phyloP scores from a whole-genome alignment of 2,329 filamentous ascomycete species.

The Fusarium nodosum region DNA sequence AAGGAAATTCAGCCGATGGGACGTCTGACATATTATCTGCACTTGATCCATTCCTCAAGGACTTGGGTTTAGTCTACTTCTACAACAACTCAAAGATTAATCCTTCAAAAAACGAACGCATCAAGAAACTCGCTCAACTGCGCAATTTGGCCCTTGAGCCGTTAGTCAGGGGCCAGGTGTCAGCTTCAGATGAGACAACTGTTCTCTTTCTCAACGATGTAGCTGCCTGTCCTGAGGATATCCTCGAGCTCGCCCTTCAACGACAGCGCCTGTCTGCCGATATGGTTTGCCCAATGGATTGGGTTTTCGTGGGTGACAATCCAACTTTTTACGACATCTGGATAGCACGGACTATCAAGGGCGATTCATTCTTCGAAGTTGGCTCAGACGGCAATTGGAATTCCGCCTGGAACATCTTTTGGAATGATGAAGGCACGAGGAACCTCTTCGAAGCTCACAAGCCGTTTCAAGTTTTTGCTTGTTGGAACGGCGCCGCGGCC shows the following conservation, averaged over 20 bases:
- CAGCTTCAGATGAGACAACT: conserved; percentile 55
- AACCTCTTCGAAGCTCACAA: no score
- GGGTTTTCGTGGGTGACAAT: conserved; percentile 60
- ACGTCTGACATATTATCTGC: conserved; percentile 64
- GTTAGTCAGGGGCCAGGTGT: conserved; percentile 51
- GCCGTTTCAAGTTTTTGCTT: conserved; percentile 69
- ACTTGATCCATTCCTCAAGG: conserved; percentile 57
- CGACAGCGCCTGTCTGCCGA: conserved; percentile 61
- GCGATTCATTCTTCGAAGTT: conserved; percentile 69
- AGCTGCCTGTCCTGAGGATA: conserved; percentile 65
- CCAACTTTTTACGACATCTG: conserved; percentile 71
- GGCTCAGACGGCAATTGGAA: conserved; percentile 64
- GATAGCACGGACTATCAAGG: conserved; percentile 65
- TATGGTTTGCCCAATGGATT: conserved; percentile 72
- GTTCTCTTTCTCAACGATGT: conserved; percentile 69
- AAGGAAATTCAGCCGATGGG: conserved; percentile 68
- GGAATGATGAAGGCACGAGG: conserved; percentile 48
- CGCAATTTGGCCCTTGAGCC: conserved; percentile 67
- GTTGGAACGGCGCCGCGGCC: conserved; percentile 70
- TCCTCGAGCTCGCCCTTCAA: conserved; percentile 69
- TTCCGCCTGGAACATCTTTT: conserved; percentile 65
- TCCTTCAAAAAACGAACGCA: conserved; percentile 59
- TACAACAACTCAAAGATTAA: conserved; percentile 60
- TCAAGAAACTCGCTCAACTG: conserved; percentile 62
- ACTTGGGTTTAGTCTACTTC: conserved; percentile 58